These are phyloP conservation scores for Verticillium isaacii DNA, from an alignment of 2,329 filamentous ascomycete genomes.

Conservation along the genomic window DNA sequence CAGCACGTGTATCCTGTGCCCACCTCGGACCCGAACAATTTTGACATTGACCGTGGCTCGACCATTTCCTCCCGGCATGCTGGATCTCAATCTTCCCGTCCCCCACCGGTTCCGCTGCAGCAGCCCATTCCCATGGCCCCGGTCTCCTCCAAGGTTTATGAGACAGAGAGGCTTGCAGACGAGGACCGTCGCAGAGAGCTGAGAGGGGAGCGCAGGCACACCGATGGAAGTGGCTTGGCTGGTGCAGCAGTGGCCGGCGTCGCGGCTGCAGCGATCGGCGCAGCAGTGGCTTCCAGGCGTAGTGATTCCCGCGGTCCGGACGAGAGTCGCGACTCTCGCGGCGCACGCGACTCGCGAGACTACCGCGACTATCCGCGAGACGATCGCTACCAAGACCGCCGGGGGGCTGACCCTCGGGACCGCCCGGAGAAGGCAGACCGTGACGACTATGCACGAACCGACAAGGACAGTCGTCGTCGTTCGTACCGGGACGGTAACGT, in stretches of 20 bases:
- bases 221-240: slow-evolving; percentile 34
- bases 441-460: slow-evolving; percentile 18
- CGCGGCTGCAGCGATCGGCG: slow-evolving; percentile 44
- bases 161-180: slow-evolving; percentile 37
- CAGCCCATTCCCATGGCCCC: slow-evolving; percentile 78
- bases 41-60: slow-evolving; percentile 52
- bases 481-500: slow-evolving; percentile 13
- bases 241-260: slow-evolving; percentile 42
- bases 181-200: slow-evolving; percentile 28
- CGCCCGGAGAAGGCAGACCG: slow-evolving; percentile 15
- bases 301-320: slow-evolving; percentile 16
- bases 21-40: slow-evolving; percentile 58
- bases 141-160: slow-evolving; percentile 65
- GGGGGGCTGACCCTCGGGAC: slow-evolving; percentile 12
- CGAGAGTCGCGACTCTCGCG: neutral
- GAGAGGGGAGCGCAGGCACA: slow-evolving; percentile 21
- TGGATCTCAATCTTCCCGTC: slow-evolving; percentile 37
- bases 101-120: slow-evolving; percentile 66
- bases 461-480: slow-evolving; percentile 19
- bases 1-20: slow-evolving; percentile 64
- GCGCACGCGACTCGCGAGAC: neutral
- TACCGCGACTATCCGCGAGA: slow-evolving; percentile 18
- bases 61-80: slow-evolving; percentile 36
- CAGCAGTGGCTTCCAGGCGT: slow-evolving; percentile 34
- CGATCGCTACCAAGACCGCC: slow-evolving; percentile 13